phyloP scores from a whole-genome alignment of 2,329 filamentous ascomycete genomes.

The Tolypocladium nubicola region DNA sequence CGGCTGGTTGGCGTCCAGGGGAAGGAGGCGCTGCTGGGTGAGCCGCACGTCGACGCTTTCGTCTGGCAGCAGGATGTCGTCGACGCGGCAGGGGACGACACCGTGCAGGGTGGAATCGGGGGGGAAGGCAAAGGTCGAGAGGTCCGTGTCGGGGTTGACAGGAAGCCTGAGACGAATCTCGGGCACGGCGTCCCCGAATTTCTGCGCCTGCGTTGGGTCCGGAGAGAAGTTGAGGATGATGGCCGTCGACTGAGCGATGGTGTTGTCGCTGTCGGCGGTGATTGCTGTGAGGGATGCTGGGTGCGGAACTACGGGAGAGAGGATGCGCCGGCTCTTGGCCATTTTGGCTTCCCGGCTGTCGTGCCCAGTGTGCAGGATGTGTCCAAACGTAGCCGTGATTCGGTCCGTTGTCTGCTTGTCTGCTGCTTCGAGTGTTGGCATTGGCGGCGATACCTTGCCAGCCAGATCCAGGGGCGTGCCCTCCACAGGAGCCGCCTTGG shows the following conservation, averaged over 20 bases:
- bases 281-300: slow-evolving; percentile 30
- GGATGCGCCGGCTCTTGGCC: slow-evolving; percentile 19
- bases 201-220: slow-evolving; percentile 7
- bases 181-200: slow-evolving; percentile 5
- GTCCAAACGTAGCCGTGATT: slow-evolving; percentile 38
- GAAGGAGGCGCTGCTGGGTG: slow-evolving; percentile 21
- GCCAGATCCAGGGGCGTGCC: neutral
- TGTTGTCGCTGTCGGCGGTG: slow-evolving; percentile 18
- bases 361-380: slow-evolving; percentile 30
- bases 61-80: slow-evolving; percentile 35
- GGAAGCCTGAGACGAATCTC: slow-evolving; percentile 20
- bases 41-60: slow-evolving; percentile 39
- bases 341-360: slow-evolving; percentile 1
- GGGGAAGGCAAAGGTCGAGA: slow-evolving; percentile 16
- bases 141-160: slow-evolving; percentile 15
- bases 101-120: slow-evolving; percentile 19
- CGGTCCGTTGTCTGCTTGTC: neutral
- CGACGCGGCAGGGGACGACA: slow-evolving; percentile 15
- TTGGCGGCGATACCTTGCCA: neutral
- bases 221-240: slow-evolving; percentile 38
- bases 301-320: slow-evolving; percentile 36
- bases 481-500: neutral
- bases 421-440: neutral
- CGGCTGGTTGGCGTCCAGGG: slow-evolving; percentile 25
- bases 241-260: slow-evolving; percentile 14